phyloP scores from a whole-genome alignment of 2,329 filamentous ascomycete genomes.

The Aurifilum marmelostoma region DNA sequence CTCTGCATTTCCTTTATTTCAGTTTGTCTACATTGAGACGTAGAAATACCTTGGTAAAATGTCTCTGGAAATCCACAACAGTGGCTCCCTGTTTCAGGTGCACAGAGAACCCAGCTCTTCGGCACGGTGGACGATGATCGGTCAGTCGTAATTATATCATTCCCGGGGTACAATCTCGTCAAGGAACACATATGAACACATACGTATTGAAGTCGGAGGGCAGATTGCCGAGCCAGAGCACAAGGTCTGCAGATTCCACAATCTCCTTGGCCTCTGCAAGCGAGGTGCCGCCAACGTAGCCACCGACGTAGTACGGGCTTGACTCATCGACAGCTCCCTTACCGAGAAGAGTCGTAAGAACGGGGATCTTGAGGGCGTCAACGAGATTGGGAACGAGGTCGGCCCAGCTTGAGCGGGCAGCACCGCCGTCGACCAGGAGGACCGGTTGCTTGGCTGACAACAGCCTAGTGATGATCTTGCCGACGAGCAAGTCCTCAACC shows the following conservation, averaged over 20 bases:
- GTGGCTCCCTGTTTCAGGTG: background rate
- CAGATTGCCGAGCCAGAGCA: slow-evolving; percentile 30
- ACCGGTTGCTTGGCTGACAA: slow-evolving; percentile 62
- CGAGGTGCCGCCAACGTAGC: slow-evolving; percentile 65
- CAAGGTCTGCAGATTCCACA: slow-evolving; percentile 27
- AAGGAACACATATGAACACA: background rate
- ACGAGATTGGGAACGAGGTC: slow-evolving; percentile 62
- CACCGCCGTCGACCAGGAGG: slow-evolving; percentile 67
- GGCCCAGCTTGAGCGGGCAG: slow-evolving; percentile 59
- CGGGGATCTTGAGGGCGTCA: slow-evolving; percentile 59
- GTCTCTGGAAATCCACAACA: background rate
- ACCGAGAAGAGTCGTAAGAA: slow-evolving; percentile 67
- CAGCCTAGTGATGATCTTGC: slow-evolving; percentile 39
- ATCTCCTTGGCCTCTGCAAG: slow-evolving; percentile 30
- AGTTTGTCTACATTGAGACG: background rate
- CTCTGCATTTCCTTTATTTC: background rate
- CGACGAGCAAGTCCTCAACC: background rate
- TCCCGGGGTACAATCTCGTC: too few species aligned
- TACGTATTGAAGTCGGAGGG: slow-evolving; percentile 30
- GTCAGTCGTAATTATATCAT: too few species aligned
- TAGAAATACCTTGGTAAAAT: background rate
- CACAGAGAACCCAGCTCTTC: background rate
- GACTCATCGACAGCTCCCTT: slow-evolving; percentile 67
- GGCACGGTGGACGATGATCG: too few species aligned
- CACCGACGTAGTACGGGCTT: slow-evolving; percentile 63